phyloP scores from a whole-genome alignment of 1,284 basidiomycete species.

The Cutaneotrichosporon sp. region DNA sequence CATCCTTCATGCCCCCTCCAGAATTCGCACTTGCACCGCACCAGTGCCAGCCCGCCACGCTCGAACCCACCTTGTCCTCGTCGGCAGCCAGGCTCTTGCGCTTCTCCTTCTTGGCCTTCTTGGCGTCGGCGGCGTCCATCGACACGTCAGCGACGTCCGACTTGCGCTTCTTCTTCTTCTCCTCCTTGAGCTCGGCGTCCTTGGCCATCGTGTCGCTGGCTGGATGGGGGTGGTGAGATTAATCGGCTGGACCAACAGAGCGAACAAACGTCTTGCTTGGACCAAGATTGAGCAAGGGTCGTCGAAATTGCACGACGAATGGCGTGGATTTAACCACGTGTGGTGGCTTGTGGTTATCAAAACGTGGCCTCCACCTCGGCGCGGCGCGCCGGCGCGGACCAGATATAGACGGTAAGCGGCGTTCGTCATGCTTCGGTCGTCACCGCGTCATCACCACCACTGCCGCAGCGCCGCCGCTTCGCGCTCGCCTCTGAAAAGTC shows the following conservation, averaged over 20 bases:
- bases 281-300: neutral
- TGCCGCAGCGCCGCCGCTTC: too few relatives aligned
- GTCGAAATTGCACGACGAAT: neutral
- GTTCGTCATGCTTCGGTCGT: neutral
- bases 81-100: slow-evolving; percentile 45
- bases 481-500: too few relatives aligned
- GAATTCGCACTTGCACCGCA: too few relatives aligned
- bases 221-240: neutral
- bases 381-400: neutral
- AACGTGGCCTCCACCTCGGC: neutral
- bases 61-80: slow-evolving; percentile 27
- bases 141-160: slow-evolving; percentile 41
- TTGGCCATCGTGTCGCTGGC: slow-evolving; percentile 41
- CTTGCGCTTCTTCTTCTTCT: slow-evolving; percentile 51
- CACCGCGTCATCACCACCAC: too few relatives aligned
- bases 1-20: too few relatives aligned
- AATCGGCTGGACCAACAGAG: neutral
- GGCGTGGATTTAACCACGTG: neutral
- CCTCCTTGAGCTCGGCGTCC: slow-evolving; percentile 44
- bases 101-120: slow-evolving; percentile 51
- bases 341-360: neutral
- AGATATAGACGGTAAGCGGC: slow-evolving; percentile 2
- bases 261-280: neutral
- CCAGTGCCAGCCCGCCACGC: too few relatives aligned
- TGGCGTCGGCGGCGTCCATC: slow-evolving; percentile 35